phyloP scores from a whole-genome alignment of 345 rosid species.

The Eucalyptus curtisii region DNA sequence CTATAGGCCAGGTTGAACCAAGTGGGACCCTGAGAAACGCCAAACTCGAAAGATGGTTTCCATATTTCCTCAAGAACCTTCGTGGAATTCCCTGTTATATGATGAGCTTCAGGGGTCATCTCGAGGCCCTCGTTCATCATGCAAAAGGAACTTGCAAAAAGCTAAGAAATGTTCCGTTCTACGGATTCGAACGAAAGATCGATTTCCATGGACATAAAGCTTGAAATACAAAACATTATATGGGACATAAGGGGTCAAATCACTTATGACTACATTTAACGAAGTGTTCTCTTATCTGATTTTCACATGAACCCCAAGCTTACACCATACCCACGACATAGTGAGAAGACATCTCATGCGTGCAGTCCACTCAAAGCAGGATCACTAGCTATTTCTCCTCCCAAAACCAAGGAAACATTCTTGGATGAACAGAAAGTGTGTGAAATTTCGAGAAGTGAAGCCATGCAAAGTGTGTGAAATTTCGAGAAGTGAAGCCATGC shows the following conservation, averaged over 20 bases:
- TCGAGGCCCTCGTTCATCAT: background rate
- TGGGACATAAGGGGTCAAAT: background rate
- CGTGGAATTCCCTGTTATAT: background rate
- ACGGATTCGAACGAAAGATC: background rate
- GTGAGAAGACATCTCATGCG: background rate
- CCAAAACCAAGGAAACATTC: background rate
- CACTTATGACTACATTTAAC: background rate
- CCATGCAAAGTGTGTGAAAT: background rate
- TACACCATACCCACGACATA: background rate
- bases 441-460: background rate
- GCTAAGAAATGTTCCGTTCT: background rate
- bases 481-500: background rate
- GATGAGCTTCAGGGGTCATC: background rate
- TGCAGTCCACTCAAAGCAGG: background rate
- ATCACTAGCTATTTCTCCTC: background rate
- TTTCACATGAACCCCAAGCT: background rate
- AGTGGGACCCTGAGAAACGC: background rate
- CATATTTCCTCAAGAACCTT: background rate
- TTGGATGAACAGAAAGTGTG: background rate
- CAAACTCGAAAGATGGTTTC: background rate
- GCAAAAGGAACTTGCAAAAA: background rate
- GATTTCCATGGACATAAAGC: background rate
- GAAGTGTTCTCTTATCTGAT: background rate
- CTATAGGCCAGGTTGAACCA: background rate
- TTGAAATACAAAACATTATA: background rate